Conservation (phyloP, 768 basidiomycete genomes). For the Tricholoma sp. region DNA sequence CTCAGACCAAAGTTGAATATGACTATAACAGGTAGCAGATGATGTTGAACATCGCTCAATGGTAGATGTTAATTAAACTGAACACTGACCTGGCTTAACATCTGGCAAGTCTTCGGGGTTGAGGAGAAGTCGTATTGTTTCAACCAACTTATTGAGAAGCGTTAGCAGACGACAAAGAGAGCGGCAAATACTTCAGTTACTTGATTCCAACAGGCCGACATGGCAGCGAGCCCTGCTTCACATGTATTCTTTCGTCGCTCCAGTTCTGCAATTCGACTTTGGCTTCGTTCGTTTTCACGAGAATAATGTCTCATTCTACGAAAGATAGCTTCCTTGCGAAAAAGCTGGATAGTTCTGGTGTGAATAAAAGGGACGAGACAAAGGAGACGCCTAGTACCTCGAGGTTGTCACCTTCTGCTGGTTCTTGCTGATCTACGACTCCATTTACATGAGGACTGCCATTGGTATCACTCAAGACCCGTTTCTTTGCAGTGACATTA, state of each 20-base stretch:
- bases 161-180: conserved; percentile 1
- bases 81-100: conserved; percentile 31
- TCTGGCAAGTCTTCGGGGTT: conserved; percentile 44
- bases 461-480: conserved; percentile 43
- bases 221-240: conserved; percentile 67
- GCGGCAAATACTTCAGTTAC: conserved; percentile 29
- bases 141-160: conserved; percentile 45
- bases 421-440: conserved; percentile 38
- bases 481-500: conserved; percentile 48
- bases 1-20: conserved; percentile 43
- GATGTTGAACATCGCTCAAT: conserved; percentile 21
- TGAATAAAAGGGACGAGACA: conserved; percentile 10
- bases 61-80: conserved; percentile 15
- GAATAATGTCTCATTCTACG: conserved; percentile 81
- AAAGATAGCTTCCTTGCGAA: conserved; percentile 83
- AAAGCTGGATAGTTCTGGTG: conserved; percentile 44
- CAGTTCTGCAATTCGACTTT: conserved; percentile 55
- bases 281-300: conserved; percentile 64
- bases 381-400: conserved; percentile 44
- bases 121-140: conserved; percentile 58
- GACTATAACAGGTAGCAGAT: conserved; percentile 23
- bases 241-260: conserved; percentile 62
- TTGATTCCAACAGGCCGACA: conserved; percentile 79
- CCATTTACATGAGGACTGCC: conserved; percentile 56
- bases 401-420: conserved; percentile 49